Percentiles rank a stretch among this genome's conserved stretches.
Evolutionary conservation across 2,329 filamentous ascomycete genomes (phyloP).

Genomic region (Hypomyces rosellus): DNA sequence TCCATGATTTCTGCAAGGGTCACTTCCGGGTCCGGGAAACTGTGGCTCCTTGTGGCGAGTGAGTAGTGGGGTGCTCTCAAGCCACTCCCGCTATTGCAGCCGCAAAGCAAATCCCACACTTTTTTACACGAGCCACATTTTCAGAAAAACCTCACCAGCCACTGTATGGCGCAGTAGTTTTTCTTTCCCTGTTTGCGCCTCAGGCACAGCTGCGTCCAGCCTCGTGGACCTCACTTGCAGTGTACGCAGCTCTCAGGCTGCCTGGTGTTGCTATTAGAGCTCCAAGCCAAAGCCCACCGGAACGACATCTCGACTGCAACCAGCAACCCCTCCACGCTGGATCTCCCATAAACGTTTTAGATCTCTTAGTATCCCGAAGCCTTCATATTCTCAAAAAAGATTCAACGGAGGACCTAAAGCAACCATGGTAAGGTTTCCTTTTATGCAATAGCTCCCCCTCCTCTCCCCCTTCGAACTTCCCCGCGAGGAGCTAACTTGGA

Average conservation of each 20-base stretch:
- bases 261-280: slow-evolving; percentile 30
- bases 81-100: slow-evolving; percentile 9
- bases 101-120: not conserved
- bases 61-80: slow-evolving; percentile 5
- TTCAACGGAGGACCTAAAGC: not conserved
- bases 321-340: slow-evolving; percentile 8
- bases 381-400: not conserved
- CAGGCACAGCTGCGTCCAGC: slow-evolving; percentile 24
- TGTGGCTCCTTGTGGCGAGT: slow-evolving; percentile 5
- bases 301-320: slow-evolving; percentile 9
- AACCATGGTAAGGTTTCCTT: slow-evolving; percentile 9
- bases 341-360: not conserved
- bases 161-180: slow-evolving; percentile 15
- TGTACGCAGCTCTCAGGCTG: slow-evolving; percentile 39
- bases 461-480: not conserved
- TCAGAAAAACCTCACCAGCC: not conserved
- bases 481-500: slow-evolving; percentile 9
- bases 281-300: slow-evolving; percentile 21
- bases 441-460: not conserved
- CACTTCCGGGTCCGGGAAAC: slow-evolving; percentile 2
- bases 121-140: not conserved
- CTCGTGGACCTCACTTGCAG: slow-evolving; percentile 13
- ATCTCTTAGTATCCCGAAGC: not conserved
- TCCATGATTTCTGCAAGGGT: slow-evolving; percentile 5
- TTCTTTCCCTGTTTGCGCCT: slow-evolving; percentile 18